Evolutionary conservation across 1,139 yeast genomes (phyloP).

Genomic region (Protomyces inundatus): DNA sequence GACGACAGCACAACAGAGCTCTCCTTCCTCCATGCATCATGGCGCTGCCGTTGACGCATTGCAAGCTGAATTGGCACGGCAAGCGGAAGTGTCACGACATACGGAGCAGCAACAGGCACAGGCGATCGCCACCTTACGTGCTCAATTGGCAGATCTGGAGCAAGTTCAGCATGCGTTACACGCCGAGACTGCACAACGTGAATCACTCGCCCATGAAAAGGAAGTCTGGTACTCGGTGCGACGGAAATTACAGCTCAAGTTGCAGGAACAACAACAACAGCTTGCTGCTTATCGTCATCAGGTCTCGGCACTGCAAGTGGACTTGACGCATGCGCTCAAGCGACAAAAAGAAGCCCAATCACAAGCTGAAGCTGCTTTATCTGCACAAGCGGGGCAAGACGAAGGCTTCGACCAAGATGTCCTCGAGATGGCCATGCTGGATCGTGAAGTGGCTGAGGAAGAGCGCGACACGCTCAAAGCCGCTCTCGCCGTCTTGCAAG

Average conservation of each 20-base stretch:
- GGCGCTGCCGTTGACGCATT: background rate
- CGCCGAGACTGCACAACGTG: background rate
- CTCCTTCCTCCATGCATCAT: background rate
- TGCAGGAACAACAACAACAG: conserved; percentile 13
- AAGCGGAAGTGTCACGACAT: background rate
- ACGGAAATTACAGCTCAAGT: conserved; percentile 4
- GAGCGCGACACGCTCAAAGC: conserved; percentile 42
- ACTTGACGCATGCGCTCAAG: background rate
- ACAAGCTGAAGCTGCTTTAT: background rate
- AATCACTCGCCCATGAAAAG: conserved; percentile 7
- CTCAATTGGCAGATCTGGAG: background rate
- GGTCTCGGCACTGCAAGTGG: background rate
- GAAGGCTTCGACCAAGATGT: conserved; percentile 37
- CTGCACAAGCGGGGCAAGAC: conserved; percentile 35
- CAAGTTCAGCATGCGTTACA: background rate
- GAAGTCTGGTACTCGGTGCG: conserved; percentile 6
- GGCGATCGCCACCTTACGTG: background rate
- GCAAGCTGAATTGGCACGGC: background rate
- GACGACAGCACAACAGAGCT: too few relatives aligned
- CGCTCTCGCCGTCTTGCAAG: conserved; percentile 39
- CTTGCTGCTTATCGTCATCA: background rate
- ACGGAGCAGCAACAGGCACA: background rate
- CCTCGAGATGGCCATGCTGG: conserved; percentile 52
- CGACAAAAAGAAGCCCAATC: background rate
- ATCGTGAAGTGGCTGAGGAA: conserved; percentile 50